A percentile compares a stretch with the other conserved stretches of the same genome.
These are phyloP conservation scores for Roridomyces roridus DNA, from an alignment of 768 basidiomycete species.

Conservation along the genomic window DNA sequence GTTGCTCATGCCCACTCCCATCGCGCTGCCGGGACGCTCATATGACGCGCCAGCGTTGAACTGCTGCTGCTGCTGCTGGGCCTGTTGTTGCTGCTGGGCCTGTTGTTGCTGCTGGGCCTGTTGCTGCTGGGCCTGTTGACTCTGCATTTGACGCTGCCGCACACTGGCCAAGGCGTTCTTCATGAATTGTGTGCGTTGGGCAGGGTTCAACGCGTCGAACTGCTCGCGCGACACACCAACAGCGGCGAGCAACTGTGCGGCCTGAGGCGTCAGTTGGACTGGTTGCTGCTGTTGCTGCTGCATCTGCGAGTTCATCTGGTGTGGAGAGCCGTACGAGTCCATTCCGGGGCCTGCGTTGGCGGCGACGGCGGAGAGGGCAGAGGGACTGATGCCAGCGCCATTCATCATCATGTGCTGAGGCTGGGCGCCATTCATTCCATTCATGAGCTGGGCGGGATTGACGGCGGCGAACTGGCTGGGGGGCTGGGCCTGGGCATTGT, in stretches of 20 bases:
- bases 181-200: conserved; percentile 11
- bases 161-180: not conserved
- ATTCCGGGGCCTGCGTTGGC: conserved; percentile 6
- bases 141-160: conserved; percentile 12
- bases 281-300: conserved; percentile 8
- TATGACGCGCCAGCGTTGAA: conserved; percentile 1
- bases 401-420: not conserved
- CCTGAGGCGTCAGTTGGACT: conserved; percentile 5
- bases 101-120: no score
- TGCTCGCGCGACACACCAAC: conserved; percentile 23
- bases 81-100: conserved; percentile 9
- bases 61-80: conserved; percentile 15
- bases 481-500: conserved; percentile 6
- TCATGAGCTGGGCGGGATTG: conserved; percentile 20
- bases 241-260: conserved; percentile 5
- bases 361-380: conserved; percentile 16
- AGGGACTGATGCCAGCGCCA: conserved; percentile 13
- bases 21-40: conserved; percentile 19
- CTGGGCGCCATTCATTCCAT: conserved; percentile 17
- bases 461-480: conserved; percentile 8
- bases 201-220: conserved; percentile 8
- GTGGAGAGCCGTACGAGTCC: not conserved
- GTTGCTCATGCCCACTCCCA: conserved; percentile 9
- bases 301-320: not conserved
- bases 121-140: conserved; percentile 11